A percentile compares a stretch with the other conserved stretches of the same genome.
phyloP scores from a whole-genome alignment of 2,329 filamentous ascomycete genomes.

The Fusarium sp. region DNA sequence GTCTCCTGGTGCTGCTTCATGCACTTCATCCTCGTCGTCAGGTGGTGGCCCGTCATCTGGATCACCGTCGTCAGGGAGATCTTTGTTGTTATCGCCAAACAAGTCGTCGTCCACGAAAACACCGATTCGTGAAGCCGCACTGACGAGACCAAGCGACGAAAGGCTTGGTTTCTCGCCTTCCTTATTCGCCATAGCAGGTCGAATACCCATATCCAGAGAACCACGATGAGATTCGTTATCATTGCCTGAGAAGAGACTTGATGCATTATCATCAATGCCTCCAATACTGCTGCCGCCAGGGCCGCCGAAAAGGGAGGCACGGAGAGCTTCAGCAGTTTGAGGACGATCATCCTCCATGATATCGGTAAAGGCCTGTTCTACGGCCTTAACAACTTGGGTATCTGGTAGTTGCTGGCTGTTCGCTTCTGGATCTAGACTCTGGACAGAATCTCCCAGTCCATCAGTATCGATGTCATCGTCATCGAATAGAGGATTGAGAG shows the following conservation, averaged over 20 bases:
- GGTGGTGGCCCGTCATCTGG: conserved; percentile 64
- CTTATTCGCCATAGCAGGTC: conserved; percentile 48
- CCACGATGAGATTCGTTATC: conserved; percentile 70
- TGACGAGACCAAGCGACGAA: conserved; percentile 89
- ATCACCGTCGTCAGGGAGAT: conserved; percentile 87
- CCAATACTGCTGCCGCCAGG: conserved; percentile 29
- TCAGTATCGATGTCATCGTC: conserved; percentile 83
- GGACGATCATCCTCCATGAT: conserved; percentile 85
- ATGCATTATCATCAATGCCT: conserved; percentile 49
- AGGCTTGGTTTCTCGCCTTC: conserved; percentile 81
- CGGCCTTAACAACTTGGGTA: conserved; percentile 85
- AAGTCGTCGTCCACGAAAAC: conserved; percentile 95
- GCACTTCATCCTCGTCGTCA: conserved; percentile 81
- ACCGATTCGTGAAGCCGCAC: conserved; percentile 84
- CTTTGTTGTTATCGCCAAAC: conserved; percentile 86
- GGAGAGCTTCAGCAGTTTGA: conserved; percentile 69
- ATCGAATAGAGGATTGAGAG: conserved; percentile 71
- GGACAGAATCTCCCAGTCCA: conserved; percentile 73
- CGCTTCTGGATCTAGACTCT: conserved; percentile 78
- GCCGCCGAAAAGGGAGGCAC: conserved; percentile 70
- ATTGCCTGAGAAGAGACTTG: conserved; percentile 60
- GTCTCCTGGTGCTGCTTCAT: conserved; percentile 94
- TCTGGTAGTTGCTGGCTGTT: conserved; percentile 69
- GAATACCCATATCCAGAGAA: conserved; percentile 64
- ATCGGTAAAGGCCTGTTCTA: conserved; percentile 90